Evolutionary conservation across 2,329 filamentous ascomycete species (phyloP).

Genomic region (Aureobasidium sp.): DNA sequence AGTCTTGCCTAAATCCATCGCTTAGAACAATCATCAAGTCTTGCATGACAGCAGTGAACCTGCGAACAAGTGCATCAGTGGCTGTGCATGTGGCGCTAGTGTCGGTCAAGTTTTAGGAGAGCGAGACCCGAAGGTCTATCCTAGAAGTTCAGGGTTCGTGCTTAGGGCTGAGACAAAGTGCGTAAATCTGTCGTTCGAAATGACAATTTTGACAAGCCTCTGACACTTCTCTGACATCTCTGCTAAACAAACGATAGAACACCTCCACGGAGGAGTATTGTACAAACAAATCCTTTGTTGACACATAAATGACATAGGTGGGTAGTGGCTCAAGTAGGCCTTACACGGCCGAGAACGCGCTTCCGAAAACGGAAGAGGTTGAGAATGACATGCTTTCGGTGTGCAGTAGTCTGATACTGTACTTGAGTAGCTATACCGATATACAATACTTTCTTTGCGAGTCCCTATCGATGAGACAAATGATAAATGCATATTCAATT

Average conservation of each 20-base stretch:
- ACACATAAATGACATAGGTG: neutral
- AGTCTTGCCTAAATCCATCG: neutral
- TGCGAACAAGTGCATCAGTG: too few relatives aligned
- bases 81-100: neutral
- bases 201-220: neutral
- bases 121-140: neutral
- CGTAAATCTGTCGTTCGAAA: neutral
- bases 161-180: neutral
- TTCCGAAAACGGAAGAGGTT: neutral
- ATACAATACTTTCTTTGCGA: too few relatives aligned
- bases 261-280: neutral
- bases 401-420: too few relatives aligned
- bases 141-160: neutral
- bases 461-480: neutral
- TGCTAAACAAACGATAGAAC: neutral
- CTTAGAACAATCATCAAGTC: neutral
- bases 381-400: neutral
- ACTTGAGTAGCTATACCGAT: too few relatives aligned
- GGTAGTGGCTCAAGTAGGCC: neutral
- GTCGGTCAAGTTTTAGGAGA: neutral
- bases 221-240: constrained; percentile 2
- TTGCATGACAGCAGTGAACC: neutral
- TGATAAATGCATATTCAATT: neutral
- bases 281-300: neutral
- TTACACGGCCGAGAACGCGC: neutral